phyloP scores from a whole-genome alignment of 768 basidiomycete genomes.

The Mycena chlorophos region DNA sequence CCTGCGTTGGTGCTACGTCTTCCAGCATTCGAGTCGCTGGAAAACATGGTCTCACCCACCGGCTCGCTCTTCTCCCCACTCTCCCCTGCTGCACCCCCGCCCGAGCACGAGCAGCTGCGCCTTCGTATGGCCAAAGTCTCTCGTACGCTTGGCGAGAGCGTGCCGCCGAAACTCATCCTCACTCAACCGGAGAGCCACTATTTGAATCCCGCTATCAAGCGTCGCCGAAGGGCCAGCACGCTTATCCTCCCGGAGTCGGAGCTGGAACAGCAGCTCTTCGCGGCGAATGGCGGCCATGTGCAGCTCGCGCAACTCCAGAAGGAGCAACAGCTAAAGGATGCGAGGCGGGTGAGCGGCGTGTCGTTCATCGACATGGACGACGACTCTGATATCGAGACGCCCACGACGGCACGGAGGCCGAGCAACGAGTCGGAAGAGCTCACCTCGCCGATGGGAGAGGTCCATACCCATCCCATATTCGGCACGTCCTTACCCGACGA shows the following conservation, averaged over 20 bases:
- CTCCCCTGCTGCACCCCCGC: constrained; percentile 13
- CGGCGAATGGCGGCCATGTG: background rate
- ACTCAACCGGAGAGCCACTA: background rate
- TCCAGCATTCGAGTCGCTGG: constrained; percentile 4
- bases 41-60: constrained; percentile 12
- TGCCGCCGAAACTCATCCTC: constrained; percentile 42
- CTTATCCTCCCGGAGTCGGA: constrained; percentile 11
- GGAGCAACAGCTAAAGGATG: background rate
- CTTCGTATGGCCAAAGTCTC: constrained; percentile 44
- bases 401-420: background rate
- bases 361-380: constrained; percentile 1
- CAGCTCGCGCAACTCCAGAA: background rate
- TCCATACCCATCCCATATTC: constrained; percentile 11
- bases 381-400: too few relatives aligned
- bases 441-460: constrained; percentile 1
- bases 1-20: constrained; percentile 13
- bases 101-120: constrained; percentile 28
- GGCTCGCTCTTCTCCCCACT: constrained; percentile 6
- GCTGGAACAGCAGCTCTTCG: constrained; percentile 11
- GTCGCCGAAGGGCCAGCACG: constrained; percentile 16
- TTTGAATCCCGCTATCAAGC: background rate
- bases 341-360: background rate
- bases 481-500: background rate
- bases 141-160: constrained; percentile 46
- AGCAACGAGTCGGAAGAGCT: background rate